Evolutionary conservation across 805 yeast species (phyloP).

Genomic region (Saccharomycopsis vini): DNA sequence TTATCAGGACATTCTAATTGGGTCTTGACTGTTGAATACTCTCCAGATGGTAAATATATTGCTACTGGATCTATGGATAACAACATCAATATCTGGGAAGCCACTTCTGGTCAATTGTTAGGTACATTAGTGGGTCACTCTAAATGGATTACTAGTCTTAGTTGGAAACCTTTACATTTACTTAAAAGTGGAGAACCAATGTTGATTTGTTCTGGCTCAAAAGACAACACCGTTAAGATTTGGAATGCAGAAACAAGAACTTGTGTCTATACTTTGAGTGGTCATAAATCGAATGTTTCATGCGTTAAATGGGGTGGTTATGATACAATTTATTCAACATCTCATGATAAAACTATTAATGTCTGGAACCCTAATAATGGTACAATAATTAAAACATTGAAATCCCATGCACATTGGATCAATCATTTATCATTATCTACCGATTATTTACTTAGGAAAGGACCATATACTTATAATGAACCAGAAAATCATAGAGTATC

Average conservation of each 20-base stretch:
- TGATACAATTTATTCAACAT: conserved; percentile 74
- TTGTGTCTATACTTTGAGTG: conserved; percentile 64
- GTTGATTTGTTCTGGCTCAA: conserved; percentile 68
- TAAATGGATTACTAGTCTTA: conserved; percentile 81
- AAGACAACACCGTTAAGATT: conserved; percentile 79
- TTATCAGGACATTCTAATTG: conserved; percentile 82
- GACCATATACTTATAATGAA: conserved; percentile 43
- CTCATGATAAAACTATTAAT: conserved; percentile 90
- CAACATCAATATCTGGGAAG: conserved; percentile 82
- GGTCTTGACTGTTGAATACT: conserved; percentile 88
- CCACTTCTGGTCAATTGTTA: conserved; percentile 44
- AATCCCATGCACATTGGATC: conserved; percentile 96
- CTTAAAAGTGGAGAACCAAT: conserved; percentile 56
- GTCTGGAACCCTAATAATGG: conserved; percentile 85
- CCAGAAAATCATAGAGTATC: conserved; percentile 22
- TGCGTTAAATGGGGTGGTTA: conserved; percentile 97
- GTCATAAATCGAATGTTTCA: conserved; percentile 83
- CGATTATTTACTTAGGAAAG: conserved; percentile 77
- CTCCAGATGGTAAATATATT: conserved; percentile 81
- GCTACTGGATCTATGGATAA: conserved; percentile 97
- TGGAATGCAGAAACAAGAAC: conserved; percentile 78
- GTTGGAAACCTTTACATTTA: conserved; percentile 92
- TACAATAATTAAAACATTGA: conserved; percentile 64
- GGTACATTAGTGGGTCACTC: conserved; percentile 52
- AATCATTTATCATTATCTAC: conserved; percentile 89